A percentile compares a stretch with the other conserved stretches of the same genome.
Conservation (phyloP, 306 rosid genomes). For the Castanospermum australe region DNA sequence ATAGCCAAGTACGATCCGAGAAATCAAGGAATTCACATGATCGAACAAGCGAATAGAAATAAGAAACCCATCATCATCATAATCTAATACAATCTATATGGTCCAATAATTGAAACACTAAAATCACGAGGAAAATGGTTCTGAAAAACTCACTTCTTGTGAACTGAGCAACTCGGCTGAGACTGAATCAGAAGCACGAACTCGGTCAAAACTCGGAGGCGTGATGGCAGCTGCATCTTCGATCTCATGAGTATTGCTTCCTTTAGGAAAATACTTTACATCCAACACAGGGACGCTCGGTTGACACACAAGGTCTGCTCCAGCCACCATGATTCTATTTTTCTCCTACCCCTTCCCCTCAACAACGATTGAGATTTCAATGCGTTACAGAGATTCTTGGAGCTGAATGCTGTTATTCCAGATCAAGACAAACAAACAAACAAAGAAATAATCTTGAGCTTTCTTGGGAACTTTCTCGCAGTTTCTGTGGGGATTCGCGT, state of each 20-base stretch:
- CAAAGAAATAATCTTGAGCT: background rate
- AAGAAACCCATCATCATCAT: background rate
- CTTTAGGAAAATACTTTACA: slow-evolving; percentile 35
- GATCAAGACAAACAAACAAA: too few species aligned
- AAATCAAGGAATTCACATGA: background rate
- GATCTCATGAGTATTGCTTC: slow-evolving; percentile 24
- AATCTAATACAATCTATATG: background rate
- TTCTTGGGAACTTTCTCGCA: slow-evolving; percentile 22
- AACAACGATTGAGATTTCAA: too few species aligned
- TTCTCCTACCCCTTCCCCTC: background rate
- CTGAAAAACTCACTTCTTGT: slow-evolving; percentile 40
- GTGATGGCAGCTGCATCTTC: slow-evolving; percentile 28
- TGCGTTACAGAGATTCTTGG: background rate
- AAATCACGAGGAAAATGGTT: background rate
- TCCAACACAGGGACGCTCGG: slow-evolving; percentile 42
- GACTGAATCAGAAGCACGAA: slow-evolving; percentile 38
- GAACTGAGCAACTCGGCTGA: slow-evolving; percentile 38
- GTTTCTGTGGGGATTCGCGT: too few species aligned
- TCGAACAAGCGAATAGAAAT: background rate
- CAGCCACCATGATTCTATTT: slow-evolving; percentile 47
- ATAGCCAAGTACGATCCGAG: background rate
- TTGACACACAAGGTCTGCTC: slow-evolving; percentile 41
- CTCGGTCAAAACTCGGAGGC: slow-evolving; percentile 22
- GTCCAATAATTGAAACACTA: background rate
- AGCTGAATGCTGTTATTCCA: background rate